Percentiles rank a stretch among this genome's conserved stretches.
These are phyloP conservation scores for Fusarium nygamai DNA, from an alignment of 2,329 filamentous ascomycete genomes.

Conservation along the genomic window DNA sequence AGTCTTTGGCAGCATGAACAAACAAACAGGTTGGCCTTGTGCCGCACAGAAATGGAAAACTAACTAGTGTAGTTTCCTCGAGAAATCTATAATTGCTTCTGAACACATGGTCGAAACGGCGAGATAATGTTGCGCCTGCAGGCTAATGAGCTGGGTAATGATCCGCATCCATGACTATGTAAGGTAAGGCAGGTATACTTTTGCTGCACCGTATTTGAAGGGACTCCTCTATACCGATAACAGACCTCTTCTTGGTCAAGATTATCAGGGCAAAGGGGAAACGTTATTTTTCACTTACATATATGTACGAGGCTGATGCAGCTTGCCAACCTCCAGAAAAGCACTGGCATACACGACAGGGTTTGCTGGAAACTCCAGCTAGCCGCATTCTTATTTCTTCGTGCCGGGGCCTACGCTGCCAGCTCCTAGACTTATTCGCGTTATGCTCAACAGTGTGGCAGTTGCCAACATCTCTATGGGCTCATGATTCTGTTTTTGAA, in stretches of 20 bases:
- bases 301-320: constrained; percentile 1
- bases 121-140: constrained; percentile 20
- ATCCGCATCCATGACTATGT: constrained; percentile 7
- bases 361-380: background rate
- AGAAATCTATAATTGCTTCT: constrained; percentile 48
- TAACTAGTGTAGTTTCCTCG: constrained; percentile 46
- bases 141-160: constrained; percentile 4
- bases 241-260: background rate
- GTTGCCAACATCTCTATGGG: background rate
- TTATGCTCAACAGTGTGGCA: background rate
- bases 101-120: constrained; percentile 16
- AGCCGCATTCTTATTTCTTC: constrained; percentile 18
- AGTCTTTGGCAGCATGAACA: constrained; percentile 9
- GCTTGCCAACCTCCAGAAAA: background rate
- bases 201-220: background rate
- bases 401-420: background rate
- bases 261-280: constrained; percentile 20
- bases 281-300: background rate
- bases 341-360: constrained; percentile 9
- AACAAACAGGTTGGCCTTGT: constrained; percentile 12
- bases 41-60: constrained; percentile 16
- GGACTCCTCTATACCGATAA: background rate
- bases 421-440: background rate
- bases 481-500: constrained; percentile 2
- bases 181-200: background rate